Conservation (phyloP, 2,329 filamentous ascomycete species). For the Colletotrichum lini region DNA sequence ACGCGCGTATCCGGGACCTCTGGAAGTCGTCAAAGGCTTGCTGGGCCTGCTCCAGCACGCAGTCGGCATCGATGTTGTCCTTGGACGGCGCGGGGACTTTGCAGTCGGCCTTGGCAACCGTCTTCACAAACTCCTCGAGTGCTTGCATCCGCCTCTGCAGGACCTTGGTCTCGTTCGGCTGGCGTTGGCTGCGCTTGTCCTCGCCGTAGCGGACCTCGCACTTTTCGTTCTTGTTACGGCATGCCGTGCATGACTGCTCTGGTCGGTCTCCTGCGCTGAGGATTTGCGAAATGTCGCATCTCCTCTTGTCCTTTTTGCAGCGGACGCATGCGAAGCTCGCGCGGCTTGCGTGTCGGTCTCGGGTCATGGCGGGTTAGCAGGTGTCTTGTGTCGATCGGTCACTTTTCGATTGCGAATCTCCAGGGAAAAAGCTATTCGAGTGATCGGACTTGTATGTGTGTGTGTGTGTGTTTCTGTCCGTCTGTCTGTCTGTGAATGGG, state of each 20-base stretch:
- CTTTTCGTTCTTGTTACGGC: conserved; percentile 38
- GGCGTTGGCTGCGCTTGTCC: conserved; percentile 37
- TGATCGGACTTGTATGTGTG: background rate
- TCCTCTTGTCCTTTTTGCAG: conserved; percentile 39
- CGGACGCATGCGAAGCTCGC: conserved; percentile 39
- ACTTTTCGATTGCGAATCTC: background rate
- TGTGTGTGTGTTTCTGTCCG: background rate
- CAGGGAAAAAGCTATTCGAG: background rate
- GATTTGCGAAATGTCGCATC: conserved; percentile 39
- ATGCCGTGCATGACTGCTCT: conserved; percentile 32
- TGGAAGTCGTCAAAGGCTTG: background rate
- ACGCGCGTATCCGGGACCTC: background rate
- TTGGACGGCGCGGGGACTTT: background rate
- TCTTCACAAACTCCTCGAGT: conserved; percentile 35
- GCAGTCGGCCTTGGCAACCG: conserved; percentile 13
- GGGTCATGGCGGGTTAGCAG: conserved; percentile 13
- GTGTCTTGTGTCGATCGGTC: background rate
- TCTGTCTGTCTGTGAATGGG: background rate
- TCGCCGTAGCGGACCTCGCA: conserved; percentile 39
- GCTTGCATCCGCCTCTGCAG: conserved; percentile 37
- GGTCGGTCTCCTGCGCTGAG: conserved; percentile 5
- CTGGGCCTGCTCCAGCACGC: conserved; percentile 3
- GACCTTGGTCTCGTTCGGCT: conserved; percentile 28
- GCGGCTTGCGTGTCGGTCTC: conserved; percentile 36
- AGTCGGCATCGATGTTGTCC: background rate